Evolutionary conservation across 1,284 basidiomycete genomes (phyloP).

Genomic region (Malassezia furfur): DNA sequence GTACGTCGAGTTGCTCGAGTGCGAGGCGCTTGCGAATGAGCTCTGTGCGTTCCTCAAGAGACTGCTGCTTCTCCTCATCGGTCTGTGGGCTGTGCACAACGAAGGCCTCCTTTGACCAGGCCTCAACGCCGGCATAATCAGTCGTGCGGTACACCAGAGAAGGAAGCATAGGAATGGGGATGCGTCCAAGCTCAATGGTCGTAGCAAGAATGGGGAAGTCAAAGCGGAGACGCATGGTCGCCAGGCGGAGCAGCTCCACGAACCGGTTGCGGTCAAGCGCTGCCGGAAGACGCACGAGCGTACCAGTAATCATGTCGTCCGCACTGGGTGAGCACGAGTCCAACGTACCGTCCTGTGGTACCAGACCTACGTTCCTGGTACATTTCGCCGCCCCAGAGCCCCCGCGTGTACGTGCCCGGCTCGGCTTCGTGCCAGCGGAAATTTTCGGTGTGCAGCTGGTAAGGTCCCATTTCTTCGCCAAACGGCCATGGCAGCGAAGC

Average conservation of each 20-base stretch:
- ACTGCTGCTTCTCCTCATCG: background rate
- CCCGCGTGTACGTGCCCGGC: slow-evolving; percentile 3
- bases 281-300: background rate
- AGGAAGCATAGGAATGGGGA: slow-evolving; percentile 3
- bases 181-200: slow-evolving; percentile 4
- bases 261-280: background rate
- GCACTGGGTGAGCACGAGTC: background rate
- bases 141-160: slow-evolving; percentile 1
- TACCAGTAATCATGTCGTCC: slow-evolving; percentile 15
- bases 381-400: slow-evolving; percentile 12
- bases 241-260: background rate
- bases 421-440: slow-evolving; percentile 4
- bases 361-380: slow-evolving; percentile 15
- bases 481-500: slow-evolving; percentile 6
- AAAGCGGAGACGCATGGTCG: slow-evolving; percentile 9
- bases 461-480: slow-evolving; percentile 9
- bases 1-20: background rate
- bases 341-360: background rate
- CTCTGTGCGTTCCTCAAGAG: slow-evolving; percentile 2
- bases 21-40: background rate
- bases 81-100: background rate
- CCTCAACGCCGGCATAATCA: slow-evolving; percentile 7
- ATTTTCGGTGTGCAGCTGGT: background rate
- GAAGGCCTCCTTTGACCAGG: slow-evolving; percentile 1
- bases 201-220: slow-evolving; percentile 3